Evolutionary conservation across 2,329 filamentous ascomycete species (phyloP).

Genomic region (Leptographium radiaticola): DNA sequence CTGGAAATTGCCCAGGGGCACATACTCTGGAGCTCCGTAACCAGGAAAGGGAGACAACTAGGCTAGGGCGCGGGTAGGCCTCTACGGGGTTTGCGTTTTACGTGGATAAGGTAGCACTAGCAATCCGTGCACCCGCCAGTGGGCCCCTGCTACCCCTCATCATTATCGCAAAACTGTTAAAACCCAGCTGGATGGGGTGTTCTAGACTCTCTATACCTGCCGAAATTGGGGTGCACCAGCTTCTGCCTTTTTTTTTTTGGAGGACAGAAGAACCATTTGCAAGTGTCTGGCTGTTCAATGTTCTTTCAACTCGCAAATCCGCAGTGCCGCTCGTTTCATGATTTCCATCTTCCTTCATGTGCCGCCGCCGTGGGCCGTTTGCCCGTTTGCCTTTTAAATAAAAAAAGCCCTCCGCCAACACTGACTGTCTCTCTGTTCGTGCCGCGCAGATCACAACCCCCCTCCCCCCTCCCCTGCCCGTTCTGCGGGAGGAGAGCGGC

Average conservation of each 20-base stretch:
- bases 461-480: background rate
- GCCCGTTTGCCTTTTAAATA: background rate
- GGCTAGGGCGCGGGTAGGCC: too few species aligned
- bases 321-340: too few species aligned
- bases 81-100: too few species aligned
- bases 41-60: too few species aligned
- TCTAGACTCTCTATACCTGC: background rate
- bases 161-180: background rate
- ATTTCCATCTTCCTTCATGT: background rate
- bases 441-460: background rate
- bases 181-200: background rate
- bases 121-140: background rate
- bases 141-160: conserved; percentile 1
- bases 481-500: background rate
- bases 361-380: background rate
- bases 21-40: too few species aligned
- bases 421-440: background rate
- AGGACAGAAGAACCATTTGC: background rate
- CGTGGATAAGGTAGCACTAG: background rate
- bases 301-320: too few species aligned
- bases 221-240: background rate
- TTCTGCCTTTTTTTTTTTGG: background rate
- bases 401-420: background rate
- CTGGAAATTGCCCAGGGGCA: too few species aligned
- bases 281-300: background rate